These are phyloP conservation scores for Heteromeles arbutifolia DNA, from an alignment of 306 rosid genomes.

Conservation along the genomic window DNA sequence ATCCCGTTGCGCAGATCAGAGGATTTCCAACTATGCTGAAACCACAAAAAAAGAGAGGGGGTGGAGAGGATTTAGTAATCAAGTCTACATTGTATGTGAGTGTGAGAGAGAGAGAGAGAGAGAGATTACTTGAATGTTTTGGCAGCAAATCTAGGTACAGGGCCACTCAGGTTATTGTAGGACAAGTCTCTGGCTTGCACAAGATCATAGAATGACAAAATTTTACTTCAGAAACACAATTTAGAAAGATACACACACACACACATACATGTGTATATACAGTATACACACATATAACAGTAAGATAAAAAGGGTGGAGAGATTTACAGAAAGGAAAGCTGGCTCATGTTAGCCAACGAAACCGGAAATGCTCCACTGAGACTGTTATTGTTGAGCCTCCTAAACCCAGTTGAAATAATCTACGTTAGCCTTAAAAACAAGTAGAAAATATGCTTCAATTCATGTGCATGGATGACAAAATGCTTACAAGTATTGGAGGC, in stretches of 20 bases:
- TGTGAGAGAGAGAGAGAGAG: not conserved
- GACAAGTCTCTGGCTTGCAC: conserved; percentile 70
- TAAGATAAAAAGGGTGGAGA: conserved; percentile 19
- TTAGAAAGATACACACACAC: not conserved
- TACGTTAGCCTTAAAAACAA: conserved; percentile 13
- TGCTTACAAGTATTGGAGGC: conserved; percentile 80
- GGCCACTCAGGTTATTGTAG: conserved; percentile 81
- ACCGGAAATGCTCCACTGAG: conserved; percentile 66
- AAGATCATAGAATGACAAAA: conserved; percentile 26
- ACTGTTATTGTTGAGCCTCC: conserved; percentile 95
- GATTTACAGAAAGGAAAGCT: conserved; percentile 79
- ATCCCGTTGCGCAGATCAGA: conserved; percentile 68
- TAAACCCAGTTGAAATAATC: conserved; percentile 27
- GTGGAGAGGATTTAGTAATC: not conserved
- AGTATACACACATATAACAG: not conserved
- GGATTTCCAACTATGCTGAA: conserved; percentile 92
- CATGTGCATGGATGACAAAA: not conserved
- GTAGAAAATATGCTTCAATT: not conserved
- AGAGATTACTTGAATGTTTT: conserved; percentile 77
- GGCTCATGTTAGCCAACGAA: conserved; percentile 82
- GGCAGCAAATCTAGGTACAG: conserved; percentile 81
- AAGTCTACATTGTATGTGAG: not conserved
- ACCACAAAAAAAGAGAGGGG: not conserved
- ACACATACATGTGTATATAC: no score
- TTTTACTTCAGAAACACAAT: conserved; percentile 17